Conservation (phyloP, 2,329 filamentous ascomycete species). For the Aspergillus fijiensis region DNA sequence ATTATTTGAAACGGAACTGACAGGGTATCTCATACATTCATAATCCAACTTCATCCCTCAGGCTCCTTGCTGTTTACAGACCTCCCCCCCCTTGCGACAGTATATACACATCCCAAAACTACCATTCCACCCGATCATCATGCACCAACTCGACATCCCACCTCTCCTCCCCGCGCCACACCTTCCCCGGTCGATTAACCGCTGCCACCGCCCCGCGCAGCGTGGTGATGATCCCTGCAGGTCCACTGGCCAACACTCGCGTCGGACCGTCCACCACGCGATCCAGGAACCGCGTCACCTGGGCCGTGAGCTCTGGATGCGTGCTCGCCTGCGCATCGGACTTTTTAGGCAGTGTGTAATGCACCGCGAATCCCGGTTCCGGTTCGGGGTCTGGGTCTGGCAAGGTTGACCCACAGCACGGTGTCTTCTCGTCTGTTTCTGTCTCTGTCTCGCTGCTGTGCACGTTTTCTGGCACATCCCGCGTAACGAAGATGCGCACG, state of each 20-base stretch:
- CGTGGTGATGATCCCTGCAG: constrained; percentile 53
- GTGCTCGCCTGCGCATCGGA: constrained; percentile 1
- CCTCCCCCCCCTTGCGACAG: too few relatives aligned
- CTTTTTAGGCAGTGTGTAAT: constrained; percentile 9
- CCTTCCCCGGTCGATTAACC: constrained; percentile 53
- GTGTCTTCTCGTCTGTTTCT: neutral
- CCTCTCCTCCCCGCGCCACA: constrained; percentile 59
- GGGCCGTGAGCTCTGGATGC: constrained; percentile 43
- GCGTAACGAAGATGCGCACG: constrained; percentile 61
- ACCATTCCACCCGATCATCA: constrained; percentile 56
- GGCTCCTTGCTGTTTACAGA: neutral
- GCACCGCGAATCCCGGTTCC: constrained; percentile 11
- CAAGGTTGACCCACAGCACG: neutral
- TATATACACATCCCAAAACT: neutral
- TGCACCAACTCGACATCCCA: constrained; percentile 58
- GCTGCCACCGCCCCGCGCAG: constrained; percentile 36
- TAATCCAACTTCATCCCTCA: neutral
- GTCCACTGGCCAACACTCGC: constrained; percentile 61
- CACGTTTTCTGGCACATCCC: constrained; percentile 39
- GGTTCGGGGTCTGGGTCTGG: neutral
- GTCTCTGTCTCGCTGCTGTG: neutral
- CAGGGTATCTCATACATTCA: neutral
- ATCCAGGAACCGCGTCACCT: constrained; percentile 49
- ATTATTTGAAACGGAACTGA: too few relatives aligned
- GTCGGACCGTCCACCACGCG: constrained; percentile 50